These are phyloP conservation scores for Parachlorella kessleri DNA, from an alignment of 139 green algal species.

Conservation along the genomic window DNA sequence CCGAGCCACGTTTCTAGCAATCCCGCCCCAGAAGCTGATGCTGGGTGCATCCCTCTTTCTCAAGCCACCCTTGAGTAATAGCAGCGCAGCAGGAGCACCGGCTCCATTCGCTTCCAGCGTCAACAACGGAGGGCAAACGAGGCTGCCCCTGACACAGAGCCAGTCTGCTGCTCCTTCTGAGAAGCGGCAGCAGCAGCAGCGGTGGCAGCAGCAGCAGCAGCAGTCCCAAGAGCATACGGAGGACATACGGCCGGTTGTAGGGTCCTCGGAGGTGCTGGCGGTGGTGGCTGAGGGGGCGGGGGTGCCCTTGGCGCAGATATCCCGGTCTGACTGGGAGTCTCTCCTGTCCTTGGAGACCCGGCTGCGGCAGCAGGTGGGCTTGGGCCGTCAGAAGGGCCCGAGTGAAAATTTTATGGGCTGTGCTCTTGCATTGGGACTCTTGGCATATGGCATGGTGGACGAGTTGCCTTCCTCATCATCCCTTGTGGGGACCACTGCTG, in stretches of 20 bases:
- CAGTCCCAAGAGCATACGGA: not conserved
- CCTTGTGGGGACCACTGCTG: no score
- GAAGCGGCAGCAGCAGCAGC: not conserved
- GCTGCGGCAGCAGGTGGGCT: slow-evolving; percentile 46
- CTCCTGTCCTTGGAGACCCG: slow-evolving; percentile 57
- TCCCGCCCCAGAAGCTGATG: slow-evolving; percentile 46
- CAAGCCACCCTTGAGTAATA: no score
- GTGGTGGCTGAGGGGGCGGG: slow-evolving; percentile 62
- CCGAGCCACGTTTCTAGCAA: slow-evolving; percentile 30
- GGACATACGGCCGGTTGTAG: not conserved
- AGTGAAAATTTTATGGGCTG: no score
- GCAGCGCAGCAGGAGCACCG: not conserved
- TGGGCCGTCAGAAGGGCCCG: no score
- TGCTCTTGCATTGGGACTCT: no score
- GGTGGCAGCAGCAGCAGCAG: not conserved
- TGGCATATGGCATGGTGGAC: no score
- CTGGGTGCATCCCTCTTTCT: slow-evolving; percentile 35
- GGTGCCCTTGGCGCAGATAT: slow-evolving; percentile 47
- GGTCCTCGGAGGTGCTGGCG: slow-evolving; percentile 41
- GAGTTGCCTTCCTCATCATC: no score
- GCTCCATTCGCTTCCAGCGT: not conserved
- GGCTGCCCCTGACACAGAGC: no score
- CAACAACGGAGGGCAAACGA: no score
- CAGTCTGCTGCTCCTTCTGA: no score
- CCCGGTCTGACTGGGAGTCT: slow-evolving; percentile 24